Base-by-base conservation (phyloP, 23 red algal genomes). In the Chondrus crispus region DNA sequence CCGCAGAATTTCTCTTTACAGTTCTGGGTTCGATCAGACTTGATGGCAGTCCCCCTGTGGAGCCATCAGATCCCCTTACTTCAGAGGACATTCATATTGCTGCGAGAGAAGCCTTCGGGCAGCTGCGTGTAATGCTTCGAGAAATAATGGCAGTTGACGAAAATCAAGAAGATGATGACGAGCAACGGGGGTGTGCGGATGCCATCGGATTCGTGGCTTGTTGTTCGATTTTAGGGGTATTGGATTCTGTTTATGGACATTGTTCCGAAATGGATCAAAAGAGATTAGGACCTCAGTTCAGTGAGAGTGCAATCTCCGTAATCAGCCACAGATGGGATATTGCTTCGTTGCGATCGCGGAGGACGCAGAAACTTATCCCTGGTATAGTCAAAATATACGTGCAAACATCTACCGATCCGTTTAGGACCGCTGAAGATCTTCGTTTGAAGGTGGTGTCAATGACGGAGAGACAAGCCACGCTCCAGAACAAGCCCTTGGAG, bases 51-150 rank as follows among this genome's bases (percentile, higher is more conserved):
- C 37, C 52, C 22, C 58, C 54, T 39, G 43, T 84, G 24, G 62
- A 82, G 45, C 35, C 89, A 7, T 92, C 89, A 32, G 89, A 92
- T 62, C 89, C 89, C 33, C 36, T 92, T 62, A 73, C 63, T 36
- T 50, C 72, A 12, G 66, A 37, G 7, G 89, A 92, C 74, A 63
- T 92, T 73, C 63, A 52, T 62, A 46, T 79, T 35, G 89, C 89
- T 7, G 89, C 53, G 22, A 92, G 84, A 24, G 32, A 62, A 16
- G 77, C 89, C 9, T 92, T 92, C 48, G 44, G 53, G 68, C 89
- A 92, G 62, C 79, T 92, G 32, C 32, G 46, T 18, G 39, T 43
- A 38, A 36, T 22, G 40, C 62, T 82, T 2, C 53, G 39, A 33
- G 20, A 29, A 19, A 76, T 78, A 9, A 29, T 81, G 8, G 33